These are phyloP conservation scores for Gymnopus androsaceus DNA, from an alignment of 1,284 basidiomycete genomes.

Conservation along the genomic window DNA sequence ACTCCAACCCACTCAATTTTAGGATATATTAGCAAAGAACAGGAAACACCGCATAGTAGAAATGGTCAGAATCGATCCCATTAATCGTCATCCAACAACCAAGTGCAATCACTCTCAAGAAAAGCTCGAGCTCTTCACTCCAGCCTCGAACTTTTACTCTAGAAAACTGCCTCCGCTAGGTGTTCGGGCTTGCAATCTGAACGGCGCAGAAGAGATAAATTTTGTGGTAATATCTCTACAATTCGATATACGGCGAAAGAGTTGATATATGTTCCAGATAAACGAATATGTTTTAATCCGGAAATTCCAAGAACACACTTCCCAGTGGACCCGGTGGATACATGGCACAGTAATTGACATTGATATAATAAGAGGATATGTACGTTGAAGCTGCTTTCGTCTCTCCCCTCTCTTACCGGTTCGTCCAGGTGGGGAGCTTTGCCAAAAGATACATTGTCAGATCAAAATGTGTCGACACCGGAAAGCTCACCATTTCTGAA, in stretches of 20 bases:
- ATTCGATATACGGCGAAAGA: too few species aligned
- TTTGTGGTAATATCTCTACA: slow-evolving; percentile 9
- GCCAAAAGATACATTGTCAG: slow-evolving; percentile 2
- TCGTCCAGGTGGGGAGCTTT: not conserved
- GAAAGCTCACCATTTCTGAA: not conserved
- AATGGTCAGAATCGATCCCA: too few species aligned
- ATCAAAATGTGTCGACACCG: not conserved
- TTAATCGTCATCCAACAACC: not conserved
- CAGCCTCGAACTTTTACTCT: slow-evolving; percentile 8
- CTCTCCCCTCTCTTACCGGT: not conserved
- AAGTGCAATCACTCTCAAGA: not conserved
- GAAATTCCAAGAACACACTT: not conserved
- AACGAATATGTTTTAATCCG: slow-evolving; percentile 5
- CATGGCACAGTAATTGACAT: slow-evolving; percentile 2
- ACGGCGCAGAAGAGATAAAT: not conserved
- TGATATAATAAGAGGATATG: not conserved
- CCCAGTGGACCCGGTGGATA: slow-evolving; percentile 8
- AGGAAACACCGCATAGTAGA: too few species aligned
- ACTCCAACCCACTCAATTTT: too few species aligned
- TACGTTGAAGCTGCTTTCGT: not conserved
- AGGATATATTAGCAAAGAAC: not conserved
- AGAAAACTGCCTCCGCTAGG: slow-evolving; percentile 2
- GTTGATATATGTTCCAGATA: slow-evolving; percentile 10
- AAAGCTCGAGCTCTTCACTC: slow-evolving; percentile 1
- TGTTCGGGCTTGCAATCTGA: not conserved